phyloP scores from a whole-genome alignment of 164 flowering plant genomes.

The Piper betle region DNA sequence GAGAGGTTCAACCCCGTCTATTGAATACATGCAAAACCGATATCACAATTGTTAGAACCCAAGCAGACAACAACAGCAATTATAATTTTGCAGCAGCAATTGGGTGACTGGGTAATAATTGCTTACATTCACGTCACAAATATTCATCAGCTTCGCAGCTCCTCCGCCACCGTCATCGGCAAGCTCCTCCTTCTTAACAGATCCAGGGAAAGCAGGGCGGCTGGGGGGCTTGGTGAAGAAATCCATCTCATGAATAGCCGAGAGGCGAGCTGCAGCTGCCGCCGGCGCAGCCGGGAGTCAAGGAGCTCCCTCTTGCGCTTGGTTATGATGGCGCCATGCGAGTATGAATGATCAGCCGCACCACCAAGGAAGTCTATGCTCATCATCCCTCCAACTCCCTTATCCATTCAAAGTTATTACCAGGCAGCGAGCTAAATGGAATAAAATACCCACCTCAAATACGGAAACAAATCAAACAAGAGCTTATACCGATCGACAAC shows the following conservation, averaged over 20 bases:
- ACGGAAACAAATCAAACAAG: background rate
- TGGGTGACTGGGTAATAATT: background rate
- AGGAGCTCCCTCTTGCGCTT: constrained; percentile 14
- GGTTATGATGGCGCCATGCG: constrained; percentile 8
- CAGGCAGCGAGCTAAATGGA: background rate
- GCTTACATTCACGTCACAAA: constrained; percentile 48
- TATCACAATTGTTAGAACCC: background rate
- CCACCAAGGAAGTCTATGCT: constrained; percentile 30
- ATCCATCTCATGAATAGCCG: constrained; percentile 51
- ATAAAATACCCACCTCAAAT: too few species aligned
- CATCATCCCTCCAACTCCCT: constrained; percentile 45
- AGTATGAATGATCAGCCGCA: too few species aligned
- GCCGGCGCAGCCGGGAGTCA: constrained; percentile 9
- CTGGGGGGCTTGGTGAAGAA: constrained; percentile 40
- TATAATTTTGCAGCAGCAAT: background rate
- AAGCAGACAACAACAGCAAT: background rate
- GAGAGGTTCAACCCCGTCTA: constrained; percentile 77
- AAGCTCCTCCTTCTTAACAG: constrained; percentile 41
- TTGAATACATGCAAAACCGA: constrained; percentile 1
- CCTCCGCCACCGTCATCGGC: constrained; percentile 10
- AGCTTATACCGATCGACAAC: too few species aligned
- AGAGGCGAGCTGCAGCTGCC: too few species aligned
- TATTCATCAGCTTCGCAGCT: constrained; percentile 9
- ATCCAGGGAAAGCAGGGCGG: background rate
- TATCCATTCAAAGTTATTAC: constrained; percentile 37